Percentiles rank a stretch among this genome's conserved stretches.
Conservation (phyloP, 2,329 filamentous ascomycete genomes). For the Neurospora sp. region DNA sequence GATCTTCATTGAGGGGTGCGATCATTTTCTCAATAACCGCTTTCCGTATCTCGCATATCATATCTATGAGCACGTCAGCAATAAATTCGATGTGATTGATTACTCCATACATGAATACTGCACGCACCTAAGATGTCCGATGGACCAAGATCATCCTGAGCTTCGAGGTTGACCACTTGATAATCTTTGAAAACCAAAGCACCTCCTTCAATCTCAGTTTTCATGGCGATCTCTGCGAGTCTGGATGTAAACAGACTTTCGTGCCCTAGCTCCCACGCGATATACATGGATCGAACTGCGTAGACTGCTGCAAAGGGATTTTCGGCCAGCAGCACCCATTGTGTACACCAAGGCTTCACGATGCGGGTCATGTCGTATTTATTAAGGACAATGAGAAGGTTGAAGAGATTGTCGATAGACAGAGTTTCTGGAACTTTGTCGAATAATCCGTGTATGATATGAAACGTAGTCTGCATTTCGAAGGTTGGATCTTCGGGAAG, state of each 20-base stretch:
- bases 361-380: conserved; percentile 1
- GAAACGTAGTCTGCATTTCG: neutral
- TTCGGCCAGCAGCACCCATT: neutral
- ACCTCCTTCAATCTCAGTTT: neutral
- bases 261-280: neutral
- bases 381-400: neutral
- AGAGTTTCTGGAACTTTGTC: neutral
- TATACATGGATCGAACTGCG: neutral
- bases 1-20: neutral
- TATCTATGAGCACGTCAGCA: neutral
- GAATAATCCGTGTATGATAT: neutral
- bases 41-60: neutral
- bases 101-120: neutral
- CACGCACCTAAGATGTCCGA: neutral
- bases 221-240: neutral
- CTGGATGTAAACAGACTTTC: neutral
- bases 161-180: neutral
- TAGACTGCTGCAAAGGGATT: rapidly evolving
- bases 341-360: neutral
- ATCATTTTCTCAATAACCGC: neutral
- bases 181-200: neutral
- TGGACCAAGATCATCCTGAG: neutral
- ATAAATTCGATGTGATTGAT: neutral
- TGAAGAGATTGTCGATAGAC: neutral
- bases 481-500: neutral